Conservation (phyloP, 2,329 filamentous ascomycete species). For the Iodosphaeria phyllophila region DNA sequence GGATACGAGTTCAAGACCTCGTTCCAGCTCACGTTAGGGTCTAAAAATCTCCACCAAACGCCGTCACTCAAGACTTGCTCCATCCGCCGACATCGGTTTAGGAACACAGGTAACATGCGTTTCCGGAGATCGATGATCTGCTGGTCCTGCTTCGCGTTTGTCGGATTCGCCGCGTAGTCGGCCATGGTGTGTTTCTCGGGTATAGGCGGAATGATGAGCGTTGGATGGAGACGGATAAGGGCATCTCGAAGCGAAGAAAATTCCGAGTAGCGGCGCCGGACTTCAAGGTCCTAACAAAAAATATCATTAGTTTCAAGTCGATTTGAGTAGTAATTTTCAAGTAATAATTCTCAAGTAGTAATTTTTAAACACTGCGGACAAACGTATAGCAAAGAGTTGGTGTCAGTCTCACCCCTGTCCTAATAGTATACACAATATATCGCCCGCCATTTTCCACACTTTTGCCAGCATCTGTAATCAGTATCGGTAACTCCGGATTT, state of each 20-base stretch:
- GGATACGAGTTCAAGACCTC: conserved; percentile 92
- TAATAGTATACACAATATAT: conserved; percentile 94
- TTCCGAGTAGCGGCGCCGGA: conserved; percentile 87
- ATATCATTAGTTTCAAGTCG: too few relatives aligned
- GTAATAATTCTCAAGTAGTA: too few relatives aligned
- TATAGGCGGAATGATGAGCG: conserved; percentile 87
- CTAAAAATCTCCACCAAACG: conserved; percentile 93
- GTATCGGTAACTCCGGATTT: conserved; percentile 71
- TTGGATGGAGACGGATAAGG: conserved; percentile 80
- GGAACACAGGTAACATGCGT: conserved; percentile 87
- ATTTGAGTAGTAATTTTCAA: too few relatives aligned
- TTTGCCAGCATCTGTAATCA: conserved; percentile 92
- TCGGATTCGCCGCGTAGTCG: conserved; percentile 94
- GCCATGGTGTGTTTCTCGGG: conserved; percentile 98
- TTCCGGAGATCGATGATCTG: conserved; percentile 94
- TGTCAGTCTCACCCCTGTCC: too few relatives aligned
- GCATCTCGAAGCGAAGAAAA: conserved; percentile 83
- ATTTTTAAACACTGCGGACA: too few relatives aligned
- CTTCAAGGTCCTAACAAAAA: conserved; percentile 93
- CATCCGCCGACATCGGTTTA: conserved; percentile 89
- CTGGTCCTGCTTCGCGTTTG: conserved; percentile 91
- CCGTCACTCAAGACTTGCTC: conserved; percentile 80
- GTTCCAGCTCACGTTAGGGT: conserved; percentile 96
- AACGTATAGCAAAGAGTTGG: conserved; percentile 31
- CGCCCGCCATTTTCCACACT: conserved; percentile 78